A percentile compares a stretch with the other conserved stretches of the same genome.
Evolutionary conservation across 768 basidiomycete genomes (phyloP).

Genomic region (Clitopilus passeckerianus): DNA sequence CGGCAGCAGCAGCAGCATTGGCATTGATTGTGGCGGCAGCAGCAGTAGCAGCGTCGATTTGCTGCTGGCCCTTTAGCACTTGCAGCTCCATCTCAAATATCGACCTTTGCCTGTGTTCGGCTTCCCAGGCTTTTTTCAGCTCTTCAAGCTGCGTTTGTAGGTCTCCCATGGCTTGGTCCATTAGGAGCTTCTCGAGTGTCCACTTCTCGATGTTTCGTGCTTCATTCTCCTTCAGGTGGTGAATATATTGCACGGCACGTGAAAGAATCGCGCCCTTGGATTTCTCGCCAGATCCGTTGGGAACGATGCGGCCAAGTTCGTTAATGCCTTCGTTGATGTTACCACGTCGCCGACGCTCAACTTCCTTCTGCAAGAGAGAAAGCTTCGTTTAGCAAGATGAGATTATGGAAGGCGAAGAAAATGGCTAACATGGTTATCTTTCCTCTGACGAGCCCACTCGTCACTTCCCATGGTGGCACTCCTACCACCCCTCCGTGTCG

Average conservation of each 20-base stretch:
- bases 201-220: constrained; percentile 90
- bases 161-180: constrained; percentile 91
- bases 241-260: constrained; percentile 88
- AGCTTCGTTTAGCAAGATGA: background rate
- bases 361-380: constrained; percentile 80
- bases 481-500: constrained; percentile 41
- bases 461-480: constrained; percentile 64
- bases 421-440: constrained; percentile 74
- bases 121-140: constrained; percentile 75
- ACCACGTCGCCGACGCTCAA: constrained; percentile 89
- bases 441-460: constrained; percentile 76
- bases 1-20: constrained; percentile 4
- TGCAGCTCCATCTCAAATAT: constrained; percentile 65
- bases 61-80: constrained; percentile 35
- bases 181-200: constrained; percentile 88
- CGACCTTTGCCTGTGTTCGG: constrained; percentile 58
- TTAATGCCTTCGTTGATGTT: constrained; percentile 98
- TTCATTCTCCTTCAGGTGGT: constrained; percentile 87
- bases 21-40: constrained; percentile 8
- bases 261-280: constrained; percentile 87
- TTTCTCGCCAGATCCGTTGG: constrained; percentile 81
- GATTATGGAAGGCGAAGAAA: background rate
- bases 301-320: constrained; percentile 83
- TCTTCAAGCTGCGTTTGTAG: constrained; percentile 81
- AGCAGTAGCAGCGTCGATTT: constrained; percentile 3